Conservation (phyloP, 2,329 filamentous ascomycete species). For the Botrytis fabae region DNA sequence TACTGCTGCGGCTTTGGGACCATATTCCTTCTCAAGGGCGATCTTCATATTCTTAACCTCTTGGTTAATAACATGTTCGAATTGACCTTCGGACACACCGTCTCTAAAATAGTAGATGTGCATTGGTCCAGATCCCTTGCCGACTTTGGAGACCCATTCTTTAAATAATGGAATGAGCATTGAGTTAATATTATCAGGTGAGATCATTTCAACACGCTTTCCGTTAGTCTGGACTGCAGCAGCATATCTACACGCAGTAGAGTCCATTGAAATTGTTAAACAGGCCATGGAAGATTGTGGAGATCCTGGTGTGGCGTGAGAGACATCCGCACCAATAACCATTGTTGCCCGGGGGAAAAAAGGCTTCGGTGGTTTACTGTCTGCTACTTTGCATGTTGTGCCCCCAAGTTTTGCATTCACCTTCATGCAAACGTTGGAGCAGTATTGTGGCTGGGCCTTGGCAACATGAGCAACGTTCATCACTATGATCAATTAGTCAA, state of each 20-base stretch:
- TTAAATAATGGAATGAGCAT: slow-evolving; percentile 65
- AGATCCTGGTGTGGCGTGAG: slow-evolving; percentile 73
- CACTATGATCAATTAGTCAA: slow-evolving; percentile 45
- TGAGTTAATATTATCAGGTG: slow-evolving; percentile 60
- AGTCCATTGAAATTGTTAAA: slow-evolving; percentile 79
- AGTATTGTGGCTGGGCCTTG: slow-evolving; percentile 76
- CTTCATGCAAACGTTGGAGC: slow-evolving; percentile 94
- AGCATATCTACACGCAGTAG: slow-evolving; percentile 70
- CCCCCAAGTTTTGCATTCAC: slow-evolving; percentile 95
- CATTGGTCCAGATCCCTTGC: slow-evolving; percentile 56
- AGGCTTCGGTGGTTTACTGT: slow-evolving; percentile 26
- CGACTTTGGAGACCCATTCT: slow-evolving; percentile 61
- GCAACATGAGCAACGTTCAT: slow-evolving; percentile 69
- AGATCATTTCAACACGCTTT: slow-evolving; percentile 76
- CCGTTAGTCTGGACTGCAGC: slow-evolving; percentile 83
- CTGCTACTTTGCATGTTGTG: slow-evolving; percentile 55
- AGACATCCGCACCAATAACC: slow-evolving; percentile 86
- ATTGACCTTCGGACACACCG: slow-evolving; percentile 87
- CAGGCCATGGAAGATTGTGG: slow-evolving; percentile 76
- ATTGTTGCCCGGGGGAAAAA: slow-evolving; percentile 63
- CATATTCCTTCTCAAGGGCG: slow-evolving; percentile 49
- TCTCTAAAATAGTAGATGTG: slow-evolving; percentile 92
- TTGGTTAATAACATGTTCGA: slow-evolving; percentile 72
- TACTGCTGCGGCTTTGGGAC: slow-evolving; percentile 35
- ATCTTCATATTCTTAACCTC: slow-evolving; percentile 73